These are phyloP conservation scores for Exophiala aquamarina DNA, from an alignment of 2,329 filamentous ascomycete genomes.

Conservation along the genomic window DNA sequence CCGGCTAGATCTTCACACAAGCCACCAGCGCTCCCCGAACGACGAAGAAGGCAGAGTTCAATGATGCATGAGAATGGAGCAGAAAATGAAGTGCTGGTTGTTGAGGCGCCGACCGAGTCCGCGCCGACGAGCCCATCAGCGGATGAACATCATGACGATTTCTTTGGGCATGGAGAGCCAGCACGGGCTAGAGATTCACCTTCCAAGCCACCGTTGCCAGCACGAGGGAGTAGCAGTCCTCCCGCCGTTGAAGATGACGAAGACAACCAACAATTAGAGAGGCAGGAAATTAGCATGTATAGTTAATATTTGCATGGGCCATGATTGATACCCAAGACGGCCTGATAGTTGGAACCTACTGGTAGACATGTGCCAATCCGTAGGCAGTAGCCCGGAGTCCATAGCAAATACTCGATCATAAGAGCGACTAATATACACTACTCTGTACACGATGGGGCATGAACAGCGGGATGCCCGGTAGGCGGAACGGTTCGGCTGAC, in stretches of 20 bases:
- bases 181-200: neutral
- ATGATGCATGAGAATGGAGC: conserved; percentile 33
- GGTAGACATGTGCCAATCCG: too few relatives aligned
- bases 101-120: conserved; percentile 65
- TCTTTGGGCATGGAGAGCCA: conserved; percentile 28
- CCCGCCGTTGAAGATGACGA: conserved; percentile 3
- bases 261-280: conserved; percentile 12
- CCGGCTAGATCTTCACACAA: conserved; percentile 17
- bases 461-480: too few relatives aligned
- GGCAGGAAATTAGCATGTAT: conserved; percentile 20
- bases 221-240: conserved; percentile 2
- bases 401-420: too few relatives aligned
- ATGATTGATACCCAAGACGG: too few relatives aligned
- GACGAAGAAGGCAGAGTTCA: conserved; percentile 41
- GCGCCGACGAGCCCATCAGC: conserved; percentile 54
- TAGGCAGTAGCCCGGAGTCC: too few relatives aligned
- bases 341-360: too few relatives aligned
- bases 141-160: conserved; percentile 30
- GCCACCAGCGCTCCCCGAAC: conserved; percentile 46
- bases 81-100: conserved; percentile 59
- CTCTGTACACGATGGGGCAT: too few relatives aligned
- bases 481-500: too few relatives aligned
- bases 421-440: too few relatives aligned
- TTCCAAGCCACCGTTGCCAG: conserved; percentile 2
- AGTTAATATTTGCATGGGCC: conserved; percentile 6